A percentile compares a stretch with the other conserved stretches of the same genome.
Evolutionary conservation across 192 early-diverging fungal genomes (phyloP).

Genomic region (Gonapodya sp.): DNA sequence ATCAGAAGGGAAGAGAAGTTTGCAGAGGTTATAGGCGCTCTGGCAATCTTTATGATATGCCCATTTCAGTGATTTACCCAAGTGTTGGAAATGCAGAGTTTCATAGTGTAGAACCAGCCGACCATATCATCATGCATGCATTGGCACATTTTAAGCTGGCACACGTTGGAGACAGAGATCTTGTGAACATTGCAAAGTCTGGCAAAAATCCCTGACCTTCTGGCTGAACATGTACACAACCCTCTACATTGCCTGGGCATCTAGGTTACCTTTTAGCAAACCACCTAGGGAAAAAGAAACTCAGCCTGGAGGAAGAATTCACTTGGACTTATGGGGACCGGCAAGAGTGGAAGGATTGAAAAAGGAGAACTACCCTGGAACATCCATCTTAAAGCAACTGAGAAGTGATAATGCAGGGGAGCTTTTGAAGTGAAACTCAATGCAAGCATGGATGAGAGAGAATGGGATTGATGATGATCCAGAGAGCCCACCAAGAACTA

Average conservation of each 20-base stretch:
- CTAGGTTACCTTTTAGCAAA: neutral
- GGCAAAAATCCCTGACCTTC: too few species aligned
- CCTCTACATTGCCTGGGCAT: too few species aligned
- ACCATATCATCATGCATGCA: too few species aligned
- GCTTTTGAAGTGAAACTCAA: neutral
- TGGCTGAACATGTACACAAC: too few species aligned
- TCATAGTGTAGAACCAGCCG: too few species aligned
- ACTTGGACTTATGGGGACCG: neutral
- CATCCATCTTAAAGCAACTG: neutral
- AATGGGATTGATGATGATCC: neutral
- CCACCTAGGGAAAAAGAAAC: neutral
- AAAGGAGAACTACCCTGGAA: neutral
- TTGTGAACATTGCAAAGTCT: too few species aligned
- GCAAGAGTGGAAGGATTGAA: neutral
- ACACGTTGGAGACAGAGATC: too few species aligned
- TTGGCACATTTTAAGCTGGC: too few species aligned
- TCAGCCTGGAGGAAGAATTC: neutral
- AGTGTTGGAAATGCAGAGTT: too few species aligned
- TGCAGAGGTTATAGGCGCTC: neutral
- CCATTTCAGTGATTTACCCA: neutral
- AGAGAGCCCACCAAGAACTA: neutral
- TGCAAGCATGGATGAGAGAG: neutral
- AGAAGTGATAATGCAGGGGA: neutral
- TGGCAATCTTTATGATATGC: neutral
- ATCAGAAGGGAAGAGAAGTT: neutral